Percentiles rank a stretch among this genome's conserved stretches.
Evolutionary conservation across 2,329 filamentous ascomycete genomes (phyloP).

Genomic region (Alternaria ventricosa): DNA sequence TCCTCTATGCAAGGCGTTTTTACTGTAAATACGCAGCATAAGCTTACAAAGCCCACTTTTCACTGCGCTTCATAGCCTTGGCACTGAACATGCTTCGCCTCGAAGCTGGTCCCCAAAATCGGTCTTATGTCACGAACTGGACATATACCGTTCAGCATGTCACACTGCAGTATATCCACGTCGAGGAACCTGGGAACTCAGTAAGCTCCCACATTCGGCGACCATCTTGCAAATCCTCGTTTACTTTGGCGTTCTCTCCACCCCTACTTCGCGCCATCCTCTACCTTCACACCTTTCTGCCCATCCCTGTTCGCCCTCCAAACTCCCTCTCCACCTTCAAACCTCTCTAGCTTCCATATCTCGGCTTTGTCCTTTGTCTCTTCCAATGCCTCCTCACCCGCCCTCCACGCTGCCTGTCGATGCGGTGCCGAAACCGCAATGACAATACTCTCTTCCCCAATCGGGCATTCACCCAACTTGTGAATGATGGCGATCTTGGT

Average conservation of each 20-base stretch:
- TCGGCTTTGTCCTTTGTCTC: slow-evolving; percentile 86
- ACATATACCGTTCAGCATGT: background rate
- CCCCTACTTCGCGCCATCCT: slow-evolving; percentile 18
- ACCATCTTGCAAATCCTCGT: background rate
- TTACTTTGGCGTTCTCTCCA: slow-evolving; percentile 2
- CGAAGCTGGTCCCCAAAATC: background rate
- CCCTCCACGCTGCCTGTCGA: slow-evolving; percentile 82
- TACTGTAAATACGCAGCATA: background rate
- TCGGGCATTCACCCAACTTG: slow-evolving; percentile 81
- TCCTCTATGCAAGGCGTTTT: background rate
- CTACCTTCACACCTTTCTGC: slow-evolving; percentile 60
- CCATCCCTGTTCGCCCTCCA: slow-evolving; percentile 91
- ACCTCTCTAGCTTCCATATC: slow-evolving; percentile 94
- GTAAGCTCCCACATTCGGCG: background rate
- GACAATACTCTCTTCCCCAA: slow-evolving; percentile 91
- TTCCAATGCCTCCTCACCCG: slow-evolving; percentile 88
- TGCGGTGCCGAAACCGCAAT: slow-evolving; percentile 87
- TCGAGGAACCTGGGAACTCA: background rate
- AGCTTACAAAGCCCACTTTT: background rate
- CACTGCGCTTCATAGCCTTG: background rate
- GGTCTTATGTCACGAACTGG: background rate
- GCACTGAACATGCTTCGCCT: background rate
- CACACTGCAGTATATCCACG: background rate
- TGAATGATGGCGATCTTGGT: slow-evolving; percentile 81
- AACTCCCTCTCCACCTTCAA: slow-evolving; percentile 75